Conservation (phyloP, 768 basidiomycete species). For the Suillus fuscotomentosus region DNA sequence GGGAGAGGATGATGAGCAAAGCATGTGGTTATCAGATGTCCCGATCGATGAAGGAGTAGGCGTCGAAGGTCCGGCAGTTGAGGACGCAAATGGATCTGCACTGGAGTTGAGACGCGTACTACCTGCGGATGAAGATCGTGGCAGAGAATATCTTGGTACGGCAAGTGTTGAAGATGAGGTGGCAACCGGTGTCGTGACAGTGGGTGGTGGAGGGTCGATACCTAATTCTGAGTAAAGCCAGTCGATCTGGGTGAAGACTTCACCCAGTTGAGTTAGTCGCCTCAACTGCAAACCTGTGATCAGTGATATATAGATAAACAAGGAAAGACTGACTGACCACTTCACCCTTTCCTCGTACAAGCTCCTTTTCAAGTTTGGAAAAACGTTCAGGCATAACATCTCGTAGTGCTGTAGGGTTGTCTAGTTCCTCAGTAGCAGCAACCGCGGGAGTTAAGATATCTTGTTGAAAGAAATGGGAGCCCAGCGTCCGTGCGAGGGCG, state of each 20-base stretch:
- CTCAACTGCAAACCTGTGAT: slow-evolving; percentile 46
- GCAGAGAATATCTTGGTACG: slow-evolving; percentile 33
- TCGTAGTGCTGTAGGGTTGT: slow-evolving; percentile 41
- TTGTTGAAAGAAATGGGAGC: slow-evolving; percentile 51
- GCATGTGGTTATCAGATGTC: slow-evolving; percentile 31
- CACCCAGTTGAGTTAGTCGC: slow-evolving; percentile 62
- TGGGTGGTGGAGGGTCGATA: slow-evolving; percentile 56
- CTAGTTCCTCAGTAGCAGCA: slow-evolving; percentile 40
- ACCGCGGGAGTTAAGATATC: slow-evolving; percentile 53
- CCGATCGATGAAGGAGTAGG: slow-evolving; percentile 49
- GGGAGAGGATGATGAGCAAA: slow-evolving; percentile 31
- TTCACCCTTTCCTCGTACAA: slow-evolving; percentile 84
- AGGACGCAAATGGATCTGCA: slow-evolving; percentile 27
- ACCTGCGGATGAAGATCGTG: slow-evolving; percentile 45
- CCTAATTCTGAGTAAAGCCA: slow-evolving; percentile 84
- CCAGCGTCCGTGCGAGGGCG: slow-evolving; percentile 57
- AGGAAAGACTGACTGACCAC: slow-evolving; percentile 50
- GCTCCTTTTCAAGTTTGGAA: slow-evolving; percentile 77
- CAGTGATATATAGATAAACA: slow-evolving; percentile 6
- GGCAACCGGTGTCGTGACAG: slow-evolving; percentile 38
- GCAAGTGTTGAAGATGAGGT: slow-evolving; percentile 40
- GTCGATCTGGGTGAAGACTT: slow-evolving; percentile 72
- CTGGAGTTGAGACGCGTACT: slow-evolving; percentile 13
- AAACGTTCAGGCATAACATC: slow-evolving; percentile 85
- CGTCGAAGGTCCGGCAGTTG: slow-evolving; percentile 26